Percentiles rank a stretch among this genome's conserved stretches.
These are phyloP conservation scores for Chamaenerion angustifolium DNA, from an alignment of 345 rosid species.

Conservation along the genomic window DNA sequence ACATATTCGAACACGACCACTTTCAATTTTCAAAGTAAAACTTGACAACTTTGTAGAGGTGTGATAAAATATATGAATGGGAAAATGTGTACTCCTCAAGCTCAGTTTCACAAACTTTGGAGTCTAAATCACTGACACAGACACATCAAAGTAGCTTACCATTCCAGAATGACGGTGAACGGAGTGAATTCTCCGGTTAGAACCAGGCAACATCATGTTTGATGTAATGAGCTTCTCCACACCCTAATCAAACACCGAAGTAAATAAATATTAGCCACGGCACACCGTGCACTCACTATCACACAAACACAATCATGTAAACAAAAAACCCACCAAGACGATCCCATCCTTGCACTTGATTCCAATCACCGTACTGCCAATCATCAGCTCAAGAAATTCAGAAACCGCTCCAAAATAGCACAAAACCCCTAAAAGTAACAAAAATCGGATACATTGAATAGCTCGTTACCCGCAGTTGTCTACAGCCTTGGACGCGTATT, in stretches of 20 bases:
- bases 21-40: too few relatives aligned
- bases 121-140: not conserved
- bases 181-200: constrained; percentile 85
- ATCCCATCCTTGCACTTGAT: constrained; percentile 98
- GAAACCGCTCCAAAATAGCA: not conserved
- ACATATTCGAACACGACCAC: too few relatives aligned
- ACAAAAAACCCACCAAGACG: constrained; percentile 46
- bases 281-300: not conserved
- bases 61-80: too few relatives aligned
- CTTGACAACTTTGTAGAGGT: too few relatives aligned
- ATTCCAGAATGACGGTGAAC: constrained; percentile 96
- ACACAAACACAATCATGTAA: not conserved
- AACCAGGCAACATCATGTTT: constrained; percentile 97
- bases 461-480: constrained; percentile 83
- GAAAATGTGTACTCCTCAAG: too few relatives aligned
- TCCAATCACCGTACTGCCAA: constrained; percentile 78
- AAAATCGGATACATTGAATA: not conserved
- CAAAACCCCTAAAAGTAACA: not conserved
- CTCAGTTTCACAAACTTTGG: too few relatives aligned
- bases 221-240: constrained; percentile 97
- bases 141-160: constrained; percentile 31
- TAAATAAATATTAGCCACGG: not conserved
- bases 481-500: constrained; percentile 98
- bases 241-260: constrained; percentile 33
- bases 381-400: not conserved